Evolutionary conservation across 352 stramenopile species (phyloP), one percentile per base, ranked within the genome.

Genomic region (Globisporangium abappressorium): DNA sequence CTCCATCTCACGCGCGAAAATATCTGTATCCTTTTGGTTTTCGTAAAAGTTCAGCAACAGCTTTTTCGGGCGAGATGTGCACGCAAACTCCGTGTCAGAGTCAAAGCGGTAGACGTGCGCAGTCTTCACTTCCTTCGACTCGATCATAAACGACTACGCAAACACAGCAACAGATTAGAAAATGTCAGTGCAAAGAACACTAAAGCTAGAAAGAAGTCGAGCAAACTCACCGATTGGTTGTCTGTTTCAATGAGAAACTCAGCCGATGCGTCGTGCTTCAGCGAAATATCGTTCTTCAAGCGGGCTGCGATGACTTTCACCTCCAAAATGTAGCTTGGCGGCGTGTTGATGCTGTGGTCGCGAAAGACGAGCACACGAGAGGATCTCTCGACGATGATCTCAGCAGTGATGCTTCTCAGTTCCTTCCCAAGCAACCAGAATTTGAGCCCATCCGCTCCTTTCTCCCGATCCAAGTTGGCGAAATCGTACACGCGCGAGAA

Each of bases 21-120:
- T 49, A 14, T 81, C 75, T 53, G 64, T 41, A 1, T 82, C 64
- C 9, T 64, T 73, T 66, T 80, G 76, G 47, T 81, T 87, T 66
- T 93, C 81, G 58, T 82, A 94, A 26, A 93, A 80, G 41, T 76
- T 92, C 64, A 95, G 57, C 1, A 77, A 77, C 0, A 95, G 75
- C 57, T 85, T 88, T 66, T 87, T 90, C 8, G 87, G 87, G 5
- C 87, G 81, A 12, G 76, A 74, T 22, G 89, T 75, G 41, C 74
- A 89, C 5, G 82, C 78, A 67, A 95, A 92, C 69, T 92, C 82
- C 14, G 82, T 71, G 53, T 95, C 87, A 0, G 85, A 84, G 59
- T 95, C 84, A 38, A 95, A 95, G 5, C 87, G 85, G 71, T 93
- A 95, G 22, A 95, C 84, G 56, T 93, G 84, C 5, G 85, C 79